Evolutionary conservation across 148 eudicot species (phyloP), one percentile per base, ranked within the genome.

Genomic region (Spergularia bocconei): DNA sequence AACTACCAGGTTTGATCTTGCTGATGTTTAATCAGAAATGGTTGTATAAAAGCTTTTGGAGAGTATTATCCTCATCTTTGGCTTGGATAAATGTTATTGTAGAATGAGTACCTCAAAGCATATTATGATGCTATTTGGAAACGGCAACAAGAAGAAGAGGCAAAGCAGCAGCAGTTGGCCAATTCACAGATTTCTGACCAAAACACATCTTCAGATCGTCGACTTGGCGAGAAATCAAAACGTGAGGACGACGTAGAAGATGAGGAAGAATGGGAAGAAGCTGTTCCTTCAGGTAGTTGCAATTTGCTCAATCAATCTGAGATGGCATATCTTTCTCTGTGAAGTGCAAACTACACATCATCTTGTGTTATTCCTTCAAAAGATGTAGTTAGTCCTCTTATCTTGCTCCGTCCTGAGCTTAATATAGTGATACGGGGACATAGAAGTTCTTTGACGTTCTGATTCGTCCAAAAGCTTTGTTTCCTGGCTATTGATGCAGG

Each of bases 81-180:
- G 47, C 25, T 20, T 68, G 56, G 33, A 7, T 4, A 39, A 36
- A 23, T 63, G 21, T 16, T 65, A 0, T 75, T 86, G 79, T 59
- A 95, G 96, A 90, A 81, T 76, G 99, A 92, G 79, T 92, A 89
- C 85, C 51, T 84, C 7, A 89, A 89, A 81, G 99, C 99, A 48
- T 96, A 92, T 83, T 96, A 92, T 80, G 97, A 91, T 50, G 98
- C 99, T 82, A 44, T 92, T 21, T 79, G 82, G 62, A 84, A 87
- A 82, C 85, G 67, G 60, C 89, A 86, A 73, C 92, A 89, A 80
- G 89, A 90, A 70, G 95, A 79, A 82, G 86, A 82, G 73, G 78
- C 79, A 65, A 78, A 63, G 67, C 83, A 84, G 79, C 87, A 72
- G 73, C 91, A 89, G 23, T 50, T 60, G 47, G 61, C 82, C 13